phyloP scores from a whole-genome alignment of 345 rosid species.

The Aurinia saxatilis region DNA sequence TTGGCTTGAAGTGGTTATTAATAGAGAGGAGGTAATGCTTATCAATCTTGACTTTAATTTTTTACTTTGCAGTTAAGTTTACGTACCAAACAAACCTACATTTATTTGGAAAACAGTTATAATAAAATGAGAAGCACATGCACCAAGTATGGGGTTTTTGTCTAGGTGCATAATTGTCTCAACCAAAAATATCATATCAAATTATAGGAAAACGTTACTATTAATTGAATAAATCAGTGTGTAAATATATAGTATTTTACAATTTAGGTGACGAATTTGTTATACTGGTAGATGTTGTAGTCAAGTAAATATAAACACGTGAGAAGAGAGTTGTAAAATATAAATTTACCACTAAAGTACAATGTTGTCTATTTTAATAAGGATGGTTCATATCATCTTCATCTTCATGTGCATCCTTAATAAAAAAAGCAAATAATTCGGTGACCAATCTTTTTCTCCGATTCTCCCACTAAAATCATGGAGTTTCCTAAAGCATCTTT shows the following conservation, averaged over 20 bases:
- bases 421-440: not conserved
- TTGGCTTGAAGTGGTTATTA: slow-evolving; percentile 10
- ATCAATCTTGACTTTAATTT: not conserved
- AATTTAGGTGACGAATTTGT: not conserved
- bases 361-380: not conserved
- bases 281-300: not conserved
- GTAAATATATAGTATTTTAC: not conserved
- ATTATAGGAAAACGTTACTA: not conserved
- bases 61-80: slow-evolving; percentile 8
- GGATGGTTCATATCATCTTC: not conserved
- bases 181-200: not conserved
- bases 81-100: not conserved
- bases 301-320: not conserved
- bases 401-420: slow-evolving; percentile 11
- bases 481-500: slow-evolving; percentile 8
- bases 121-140: slow-evolving; percentile 19
- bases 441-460: slow-evolving; percentile 8
- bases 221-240: not conserved
- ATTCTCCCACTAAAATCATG: slow-evolving; percentile 23
- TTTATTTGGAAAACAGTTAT: not conserved
- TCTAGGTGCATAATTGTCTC: slow-evolving; percentile 17
- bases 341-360: not conserved
- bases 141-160: not conserved
- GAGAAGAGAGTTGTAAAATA: not conserved
- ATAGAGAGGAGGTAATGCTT: slow-evolving; percentile 8